Evolutionary conservation across 306 rosid species (phyloP), one percentile per base, ranked within the genome.

Genomic region (Corylus heterophylla): DNA sequence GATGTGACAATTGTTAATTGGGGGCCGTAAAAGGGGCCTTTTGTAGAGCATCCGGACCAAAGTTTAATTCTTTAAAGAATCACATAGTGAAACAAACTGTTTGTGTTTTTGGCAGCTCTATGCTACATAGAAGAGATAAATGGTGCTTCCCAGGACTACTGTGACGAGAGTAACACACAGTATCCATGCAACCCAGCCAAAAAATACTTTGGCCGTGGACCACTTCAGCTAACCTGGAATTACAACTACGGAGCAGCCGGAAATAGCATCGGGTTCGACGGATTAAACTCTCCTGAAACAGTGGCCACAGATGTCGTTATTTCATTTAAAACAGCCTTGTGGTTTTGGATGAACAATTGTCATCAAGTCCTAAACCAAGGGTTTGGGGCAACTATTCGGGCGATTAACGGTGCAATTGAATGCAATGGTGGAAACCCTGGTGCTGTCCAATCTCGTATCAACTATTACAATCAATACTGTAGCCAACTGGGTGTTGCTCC

Each of bases 271-370:
- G 52, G 52, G 7, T 71, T 78, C 1, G 76, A 78, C 8, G 54
- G 76, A 22, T 48, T 78, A 18, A 71, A 59, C 63, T 29, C 72
- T 18, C 82, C 82, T 0, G 76, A 78, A 48, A 78, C 72, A 0
- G 76, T 58, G 31, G 76, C 76, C 35, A 54, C 76, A 4, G 71
- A 78, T 49, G 61, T 71, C 0, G 18, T 0, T 22, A 3, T 70
- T 9, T 64, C 71, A 0, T 78, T 78, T 42, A 71, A 71, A 71
- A 18, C 76, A 0, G 75, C 81, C 5, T 12, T 83, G 66, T 83
- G 87, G 87, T 83, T 3, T 61, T 79, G 87, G 87, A 83, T 63
- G 69, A 69, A 3, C 55, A 64, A 17, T 25, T 81, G 63, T n/a
- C 77, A 55, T 2, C 55, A 74, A 0, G 78, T 31, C 2, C 0